Evolutionary conservation across 306 rosid genomes (phyloP).

Genomic region (Cyamopsis tetragonoloba): DNA sequence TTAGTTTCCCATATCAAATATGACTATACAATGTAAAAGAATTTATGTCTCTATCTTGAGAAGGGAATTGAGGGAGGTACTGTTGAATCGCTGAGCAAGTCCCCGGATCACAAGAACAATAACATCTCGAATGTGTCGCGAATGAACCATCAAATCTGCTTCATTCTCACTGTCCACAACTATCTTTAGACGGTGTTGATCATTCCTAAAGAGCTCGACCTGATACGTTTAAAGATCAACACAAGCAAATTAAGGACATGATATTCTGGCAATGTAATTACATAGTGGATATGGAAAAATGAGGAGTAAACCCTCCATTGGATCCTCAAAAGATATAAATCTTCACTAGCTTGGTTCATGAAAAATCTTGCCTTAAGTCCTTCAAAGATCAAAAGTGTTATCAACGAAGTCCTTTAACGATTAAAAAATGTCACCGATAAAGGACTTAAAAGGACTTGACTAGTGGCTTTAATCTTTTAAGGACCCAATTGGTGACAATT

Average conservation of each 20-base stretch:
- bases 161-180: slow-evolving; percentile 88
- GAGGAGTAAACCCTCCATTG: too few relatives aligned
- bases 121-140: slow-evolving; percentile 93
- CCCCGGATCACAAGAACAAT: slow-evolving; percentile 89
- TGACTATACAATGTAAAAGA: slow-evolving; percentile 17
- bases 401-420: too few relatives aligned
- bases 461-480: too few relatives aligned
- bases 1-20: slow-evolving; percentile 5
- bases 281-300: not conserved
- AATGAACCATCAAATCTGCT: slow-evolving; percentile 88
- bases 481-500: too few relatives aligned
- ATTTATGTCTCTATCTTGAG: slow-evolving; percentile 81
- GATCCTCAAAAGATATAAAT: too few relatives aligned
- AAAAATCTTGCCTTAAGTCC: too few relatives aligned
- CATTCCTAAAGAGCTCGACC: slow-evolving; percentile 92
- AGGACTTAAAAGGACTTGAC: too few relatives aligned
- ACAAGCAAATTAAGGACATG: slow-evolving; percentile 1
- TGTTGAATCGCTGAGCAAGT: slow-evolving; percentile 89
- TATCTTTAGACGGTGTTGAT: slow-evolving; percentile 80
- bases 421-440: too few relatives aligned
- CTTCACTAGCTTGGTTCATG: too few relatives aligned
- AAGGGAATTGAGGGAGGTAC: slow-evolving; percentile 95
- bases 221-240: slow-evolving; percentile 33
- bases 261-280: not conserved
- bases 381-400: too few relatives aligned